A percentile compares a stretch with the other conserved stretches of the same genome.
Conservation (phyloP, 257 asterid genomes). For the Agastache rugosa region DNA sequence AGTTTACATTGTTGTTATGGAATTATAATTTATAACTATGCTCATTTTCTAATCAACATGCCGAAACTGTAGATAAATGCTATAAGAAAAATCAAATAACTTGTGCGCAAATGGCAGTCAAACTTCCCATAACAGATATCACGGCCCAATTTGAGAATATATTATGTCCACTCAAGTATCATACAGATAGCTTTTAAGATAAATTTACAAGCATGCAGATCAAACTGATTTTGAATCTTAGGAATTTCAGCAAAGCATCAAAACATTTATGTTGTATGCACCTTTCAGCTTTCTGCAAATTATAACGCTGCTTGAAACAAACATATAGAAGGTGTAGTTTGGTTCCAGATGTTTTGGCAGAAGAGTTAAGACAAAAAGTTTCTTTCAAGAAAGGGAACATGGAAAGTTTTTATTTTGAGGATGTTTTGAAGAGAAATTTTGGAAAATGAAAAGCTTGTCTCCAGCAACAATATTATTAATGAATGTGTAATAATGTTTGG, state of each 20-base stretch:
- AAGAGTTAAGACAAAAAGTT: background rate
- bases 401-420: background rate
- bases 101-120: background rate
- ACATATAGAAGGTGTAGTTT: background rate
- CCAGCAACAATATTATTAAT: background rate
- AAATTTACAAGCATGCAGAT: background rate
- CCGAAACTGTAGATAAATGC: background rate
- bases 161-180: background rate
- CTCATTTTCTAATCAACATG: background rate
- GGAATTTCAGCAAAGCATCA: slow-evolving; percentile 9
- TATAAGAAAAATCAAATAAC: slow-evolving; percentile 1
- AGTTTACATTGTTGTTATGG: background rate
- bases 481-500: background rate
- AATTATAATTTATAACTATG: background rate
- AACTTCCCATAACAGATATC: background rate
- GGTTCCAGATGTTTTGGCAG: background rate
- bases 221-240: background rate
- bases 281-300: background rate
- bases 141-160: background rate
- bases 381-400: background rate
- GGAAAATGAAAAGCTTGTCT: background rate
- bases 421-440: background rate
- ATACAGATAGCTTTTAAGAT: slow-evolving; percentile 12
- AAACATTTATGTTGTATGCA: background rate
- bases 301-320: background rate